These are phyloP conservation scores for Hypoxylon sp. DNA, from an alignment of 2,329 filamentous ascomycete genomes.

Conservation along the genomic window DNA sequence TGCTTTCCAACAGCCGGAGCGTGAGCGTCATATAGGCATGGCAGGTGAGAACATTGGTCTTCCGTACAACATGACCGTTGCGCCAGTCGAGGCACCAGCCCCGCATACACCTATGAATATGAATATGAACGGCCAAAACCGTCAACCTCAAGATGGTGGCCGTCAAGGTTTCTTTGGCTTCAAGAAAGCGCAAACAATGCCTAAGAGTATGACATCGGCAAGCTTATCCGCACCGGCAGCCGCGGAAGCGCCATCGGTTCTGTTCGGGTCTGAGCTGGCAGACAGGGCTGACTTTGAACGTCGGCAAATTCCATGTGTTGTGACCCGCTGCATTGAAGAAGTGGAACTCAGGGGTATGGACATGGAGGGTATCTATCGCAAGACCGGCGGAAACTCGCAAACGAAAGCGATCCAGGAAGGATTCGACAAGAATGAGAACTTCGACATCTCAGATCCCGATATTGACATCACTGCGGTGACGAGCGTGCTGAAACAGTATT, in stretches of 20 bases:
- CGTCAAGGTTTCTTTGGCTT: slow-evolving; percentile 76
- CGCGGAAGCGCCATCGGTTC: slow-evolving; percentile 67
- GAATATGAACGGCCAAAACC: slow-evolving; percentile 53
- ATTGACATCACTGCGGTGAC: slow-evolving; percentile 97
- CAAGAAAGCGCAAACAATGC: slow-evolving; percentile 65
- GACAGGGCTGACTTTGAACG: slow-evolving; percentile 90
- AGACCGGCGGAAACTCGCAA: slow-evolving; percentile 92
- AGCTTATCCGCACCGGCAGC: slow-evolving; percentile 56
- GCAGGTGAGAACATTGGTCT: slow-evolving; percentile 74
- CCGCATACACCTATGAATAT: slow-evolving; percentile 48
- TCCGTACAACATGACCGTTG: slow-evolving; percentile 77
- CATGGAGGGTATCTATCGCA: slow-evolving; percentile 96
- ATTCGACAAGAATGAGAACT: slow-evolving; percentile 87
- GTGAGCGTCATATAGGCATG: slow-evolving; percentile 67
- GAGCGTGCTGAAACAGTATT: slow-evolving; percentile 96
- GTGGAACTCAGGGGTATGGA: slow-evolving; percentile 98
- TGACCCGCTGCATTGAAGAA: slow-evolving; percentile 95
- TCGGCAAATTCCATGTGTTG: slow-evolving; percentile 87
- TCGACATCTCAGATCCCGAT: slow-evolving; percentile 92
- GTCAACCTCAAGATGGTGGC: slow-evolving; percentile 51
- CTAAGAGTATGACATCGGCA: slow-evolving; percentile 63
- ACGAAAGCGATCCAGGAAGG: slow-evolving; percentile 91
- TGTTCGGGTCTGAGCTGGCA: slow-evolving; percentile 91
- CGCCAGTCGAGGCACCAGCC: slow-evolving; percentile 64
- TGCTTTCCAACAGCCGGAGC: slow-evolving; percentile 71